phyloP scores from a whole-genome alignment of 2,329 filamentous ascomycete species.

The Corynespora cassiicola region DNA sequence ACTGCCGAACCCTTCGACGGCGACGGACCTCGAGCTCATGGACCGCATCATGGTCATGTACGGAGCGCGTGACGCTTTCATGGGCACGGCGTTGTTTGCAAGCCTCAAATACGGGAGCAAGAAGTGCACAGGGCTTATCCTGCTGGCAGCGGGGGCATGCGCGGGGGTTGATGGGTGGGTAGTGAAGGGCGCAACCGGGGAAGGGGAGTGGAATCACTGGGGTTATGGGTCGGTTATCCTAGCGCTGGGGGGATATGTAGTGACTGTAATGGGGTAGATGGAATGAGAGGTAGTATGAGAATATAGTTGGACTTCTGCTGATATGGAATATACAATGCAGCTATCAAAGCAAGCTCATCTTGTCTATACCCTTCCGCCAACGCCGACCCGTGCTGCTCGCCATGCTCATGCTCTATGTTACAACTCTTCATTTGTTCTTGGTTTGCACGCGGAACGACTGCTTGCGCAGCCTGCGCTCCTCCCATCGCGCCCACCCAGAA shows the following conservation, averaged over 20 bases:
- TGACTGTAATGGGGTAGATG: too few species aligned
- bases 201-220: constrained; percentile 59
- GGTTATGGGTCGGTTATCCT: too few species aligned
- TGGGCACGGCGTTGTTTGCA: constrained; percentile 50
- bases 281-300: too few species aligned
- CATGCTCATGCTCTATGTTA: too few species aligned
- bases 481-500: constrained; percentile 94
- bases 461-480: constrained; percentile 54
- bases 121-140: constrained; percentile 50
- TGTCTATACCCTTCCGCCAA: too few species aligned
- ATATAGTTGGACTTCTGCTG: too few species aligned
- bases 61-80: constrained; percentile 58
- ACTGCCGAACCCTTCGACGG: constrained; percentile 30
- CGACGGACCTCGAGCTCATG: constrained; percentile 47
- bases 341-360: too few species aligned
- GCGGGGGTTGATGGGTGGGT: constrained; percentile 56
- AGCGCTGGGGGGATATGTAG: too few species aligned
- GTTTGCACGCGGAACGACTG: constrained; percentile 25
- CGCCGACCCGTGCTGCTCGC: too few species aligned
- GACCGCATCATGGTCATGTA: constrained; percentile 56
- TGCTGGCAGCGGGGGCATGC: constrained; percentile 50
- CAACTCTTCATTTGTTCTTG: constrained; percentile 36
- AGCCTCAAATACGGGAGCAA: constrained; percentile 48
- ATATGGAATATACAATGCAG: too few species aligned
- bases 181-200: constrained; percentile 46